Percentiles rank a stretch among this genome's conserved stretches.
These are phyloP conservation scores for Plasmodium chabaudi DNA, from an alignment of 169 alveolate species.

Conservation along the genomic window DNA sequence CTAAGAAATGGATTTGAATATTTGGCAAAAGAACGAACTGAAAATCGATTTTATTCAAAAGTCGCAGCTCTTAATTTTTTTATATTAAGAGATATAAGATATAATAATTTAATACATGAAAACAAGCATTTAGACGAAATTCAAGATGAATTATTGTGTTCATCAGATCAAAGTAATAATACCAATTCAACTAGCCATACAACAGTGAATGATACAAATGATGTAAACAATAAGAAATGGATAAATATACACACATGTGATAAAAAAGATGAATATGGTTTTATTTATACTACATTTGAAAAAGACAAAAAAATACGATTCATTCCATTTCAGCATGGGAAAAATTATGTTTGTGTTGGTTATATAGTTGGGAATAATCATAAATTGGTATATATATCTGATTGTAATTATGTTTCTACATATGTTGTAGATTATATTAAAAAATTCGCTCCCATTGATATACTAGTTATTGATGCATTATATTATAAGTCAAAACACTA, in stretches of 20 bases:
- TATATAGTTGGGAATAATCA: conserved; percentile 61
- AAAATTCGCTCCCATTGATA: conserved; percentile 41
- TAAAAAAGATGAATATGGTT: conserved; percentile 66
- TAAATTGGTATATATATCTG: conserved; percentile 59
- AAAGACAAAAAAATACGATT: conserved; percentile 47
- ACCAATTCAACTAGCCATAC: conserved; percentile 2
- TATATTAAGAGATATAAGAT: conserved; percentile 49
- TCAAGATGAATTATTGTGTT: not conserved
- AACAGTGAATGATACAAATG: not conserved
- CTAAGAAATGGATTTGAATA: conserved; percentile 50
- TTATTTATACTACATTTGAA: conserved; percentile 45
- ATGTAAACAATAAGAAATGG: conserved; percentile 9
- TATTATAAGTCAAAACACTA: conserved; percentile 61
- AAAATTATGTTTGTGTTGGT: conserved; percentile 54
- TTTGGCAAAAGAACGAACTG: conserved; percentile 31
- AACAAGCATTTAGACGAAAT: conserved; percentile 1
- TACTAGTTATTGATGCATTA: conserved; percentile 61
- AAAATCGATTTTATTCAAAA: conserved; percentile 61
- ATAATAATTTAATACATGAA: conserved; percentile 29
- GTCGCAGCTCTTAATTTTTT: conserved; percentile 52
- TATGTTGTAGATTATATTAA: conserved; percentile 53
- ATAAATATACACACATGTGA: conserved; percentile 64
- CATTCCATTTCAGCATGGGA: conserved; percentile 69
- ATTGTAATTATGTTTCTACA: conserved; percentile 43
- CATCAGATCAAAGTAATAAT: not conserved